Percentiles rank a stretch among this genome's conserved stretches.
Conservation (phyloP, 768 basidiomycete species). For the Lentinula lateritia region DNA sequence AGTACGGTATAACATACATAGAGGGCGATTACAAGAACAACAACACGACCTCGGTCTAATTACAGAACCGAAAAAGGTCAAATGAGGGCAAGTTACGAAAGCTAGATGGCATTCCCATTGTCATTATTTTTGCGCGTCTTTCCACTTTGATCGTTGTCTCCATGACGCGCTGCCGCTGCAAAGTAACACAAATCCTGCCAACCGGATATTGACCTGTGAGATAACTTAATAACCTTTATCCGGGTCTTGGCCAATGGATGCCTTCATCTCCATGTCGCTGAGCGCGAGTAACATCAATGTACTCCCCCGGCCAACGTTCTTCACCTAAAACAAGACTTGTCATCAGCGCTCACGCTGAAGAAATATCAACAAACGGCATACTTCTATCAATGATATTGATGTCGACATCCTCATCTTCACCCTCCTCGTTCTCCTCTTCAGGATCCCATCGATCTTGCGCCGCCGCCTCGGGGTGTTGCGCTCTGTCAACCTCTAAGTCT, state of each 20-base stretch:
- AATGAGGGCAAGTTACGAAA: not conserved
- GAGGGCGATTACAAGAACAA: not conserved
- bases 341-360: constrained; percentile 1
- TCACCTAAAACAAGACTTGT: constrained; percentile 39
- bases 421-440: constrained; percentile 35
- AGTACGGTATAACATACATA: not conserved
- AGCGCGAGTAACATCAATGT: constrained; percentile 66
- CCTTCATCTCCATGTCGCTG: constrained; percentile 48
- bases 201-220: not conserved
- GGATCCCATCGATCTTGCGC: constrained; percentile 59
- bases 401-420: constrained; percentile 49
- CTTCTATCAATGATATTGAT: constrained; percentile 68
- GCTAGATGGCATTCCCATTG: not conserved
- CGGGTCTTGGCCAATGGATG: constrained; percentile 71
- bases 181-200: not conserved
- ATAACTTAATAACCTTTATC: constrained; percentile 22
- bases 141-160: not conserved
- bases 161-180: not conserved
- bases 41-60: not conserved
- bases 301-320: constrained; percentile 66
- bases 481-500: constrained; percentile 73
- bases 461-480: constrained; percentile 52
- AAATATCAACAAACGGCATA: constrained; percentile 27
- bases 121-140: constrained; percentile 14
- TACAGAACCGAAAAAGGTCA: not conserved